Evolutionary conservation across 352 stramenopile genomes (phyloP), one percentile per base, ranked within the genome.

Genomic region (Phytophthora melonis): DNA sequence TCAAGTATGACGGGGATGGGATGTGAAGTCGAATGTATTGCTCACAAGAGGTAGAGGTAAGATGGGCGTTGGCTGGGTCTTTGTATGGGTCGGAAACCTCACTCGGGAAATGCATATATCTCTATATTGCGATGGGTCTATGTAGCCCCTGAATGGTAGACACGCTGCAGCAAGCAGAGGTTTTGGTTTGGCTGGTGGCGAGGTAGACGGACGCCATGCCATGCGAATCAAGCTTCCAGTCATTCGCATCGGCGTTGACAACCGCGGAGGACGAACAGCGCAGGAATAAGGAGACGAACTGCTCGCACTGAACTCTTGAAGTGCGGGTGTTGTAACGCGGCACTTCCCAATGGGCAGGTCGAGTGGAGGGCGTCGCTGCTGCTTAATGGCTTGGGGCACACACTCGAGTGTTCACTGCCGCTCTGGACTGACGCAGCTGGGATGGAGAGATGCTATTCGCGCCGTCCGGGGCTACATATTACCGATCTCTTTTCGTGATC

Each of bases 341-440:
- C 41, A 49, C 16, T 49, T 49, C 41, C 41, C 43, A 45, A 45
- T 45, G 36, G 13, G 9, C 36, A 43, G 34, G 34, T 45, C 7
- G 36, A 23, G 16, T 18, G 18, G 43, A 52, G 27, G 30, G 30
- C 45, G 45, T 11, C 45, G 45, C 45, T n/a, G n/a, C 45, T 13
- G 43, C 23, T 25, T n/a, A 52, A 8, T 9, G 19, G 7, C 47
- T 30, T 54, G 16, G 47, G n/a, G 3, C n/a, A 23, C 45, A 52
- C 45, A 23, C 45, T 55, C 47, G 47, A 30, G 47, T 23, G 47
- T 54, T 53, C 39, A 32, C 16, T 55, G 23, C 23, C 19, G 41
- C 21, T 11, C 58, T 64, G 58, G 41, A 56, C 58, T 11, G 25
- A 64, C 9, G 58, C 58, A 64, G 58, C 55, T 61, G 55, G 19